phyloP scores from a whole-genome alignment of 2,329 filamentous ascomycete genomes.

The Colletotrichum sp. region DNA sequence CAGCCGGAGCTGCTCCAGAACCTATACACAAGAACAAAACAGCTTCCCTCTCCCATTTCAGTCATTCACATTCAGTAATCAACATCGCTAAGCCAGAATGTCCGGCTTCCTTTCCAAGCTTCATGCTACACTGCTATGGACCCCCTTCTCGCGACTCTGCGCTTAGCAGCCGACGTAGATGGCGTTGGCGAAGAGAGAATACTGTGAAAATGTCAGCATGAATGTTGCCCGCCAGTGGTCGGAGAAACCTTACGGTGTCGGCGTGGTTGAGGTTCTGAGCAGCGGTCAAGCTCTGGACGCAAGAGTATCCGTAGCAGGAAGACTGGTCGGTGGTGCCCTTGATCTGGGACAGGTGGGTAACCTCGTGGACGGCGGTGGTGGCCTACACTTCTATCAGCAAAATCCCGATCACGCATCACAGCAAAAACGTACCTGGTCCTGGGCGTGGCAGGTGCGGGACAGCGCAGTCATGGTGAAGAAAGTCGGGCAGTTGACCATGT shows the following conservation, averaged over 20 bases:
- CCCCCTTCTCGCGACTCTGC: not conserved
- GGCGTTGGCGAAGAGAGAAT: slow-evolving; percentile 23
- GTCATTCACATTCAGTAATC: not conserved
- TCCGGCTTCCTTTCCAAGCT: not conserved
- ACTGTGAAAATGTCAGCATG: not conserved
- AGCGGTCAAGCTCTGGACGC: slow-evolving; percentile 52
- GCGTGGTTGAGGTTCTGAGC: slow-evolving; percentile 65
- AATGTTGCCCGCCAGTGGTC: not conserved
- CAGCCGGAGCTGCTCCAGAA: not conserved
- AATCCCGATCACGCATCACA: no score
- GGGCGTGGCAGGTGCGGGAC: slow-evolving; percentile 59
- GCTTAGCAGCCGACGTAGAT: slow-evolving; percentile 44
- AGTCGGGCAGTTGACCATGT: slow-evolving; percentile 66
- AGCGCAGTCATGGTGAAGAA: slow-evolving; percentile 63
- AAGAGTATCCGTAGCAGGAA: slow-evolving; percentile 58
- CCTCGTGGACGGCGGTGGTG: slow-evolving; percentile 70
- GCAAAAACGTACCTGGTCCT: slow-evolving; percentile 67
- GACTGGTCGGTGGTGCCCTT: slow-evolving; percentile 65
- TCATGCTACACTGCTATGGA: fast-evolving
- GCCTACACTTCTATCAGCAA: not conserved
- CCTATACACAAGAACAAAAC: not conserved
- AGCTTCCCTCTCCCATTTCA: not conserved
- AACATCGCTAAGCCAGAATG: not conserved
- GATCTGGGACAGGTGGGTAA: slow-evolving; percentile 63
- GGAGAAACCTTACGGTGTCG: slow-evolving; percentile 47